Evolutionary conservation across 2,329 filamentous ascomycete species (phyloP).

Genomic region (Iodosphaeria phyllophila): DNA sequence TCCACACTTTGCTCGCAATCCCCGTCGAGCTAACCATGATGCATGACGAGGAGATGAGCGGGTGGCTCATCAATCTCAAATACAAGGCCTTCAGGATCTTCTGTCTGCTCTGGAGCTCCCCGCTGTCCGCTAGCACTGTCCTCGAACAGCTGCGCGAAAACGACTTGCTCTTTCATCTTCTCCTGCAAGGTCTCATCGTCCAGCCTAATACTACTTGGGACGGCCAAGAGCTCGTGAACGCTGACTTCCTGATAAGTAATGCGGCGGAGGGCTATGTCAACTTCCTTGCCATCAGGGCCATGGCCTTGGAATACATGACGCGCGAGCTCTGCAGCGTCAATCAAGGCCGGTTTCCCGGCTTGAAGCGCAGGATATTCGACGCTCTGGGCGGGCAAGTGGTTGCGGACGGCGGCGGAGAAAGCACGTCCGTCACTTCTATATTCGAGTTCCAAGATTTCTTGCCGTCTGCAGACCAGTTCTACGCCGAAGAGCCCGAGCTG

Average conservation of each 20-base stretch:
- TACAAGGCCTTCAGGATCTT: constrained; percentile 55
- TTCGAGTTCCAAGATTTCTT: constrained; percentile 93
- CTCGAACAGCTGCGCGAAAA: constrained; percentile 64
- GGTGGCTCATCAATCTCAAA: constrained; percentile 53
- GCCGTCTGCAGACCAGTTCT: constrained; percentile 29
- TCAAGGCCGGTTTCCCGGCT: constrained; percentile 48
- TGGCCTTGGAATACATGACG: constrained; percentile 68
- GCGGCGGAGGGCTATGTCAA: constrained; percentile 54
- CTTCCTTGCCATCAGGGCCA: constrained; percentile 59
- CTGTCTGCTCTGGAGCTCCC: constrained; percentile 66
- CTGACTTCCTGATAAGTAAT: constrained; percentile 49
- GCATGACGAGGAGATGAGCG: constrained; percentile 40
- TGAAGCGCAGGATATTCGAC: constrained; percentile 49
- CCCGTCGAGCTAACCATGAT: constrained; percentile 48
- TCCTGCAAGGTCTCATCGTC: constrained; percentile 54
- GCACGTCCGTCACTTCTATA: constrained; percentile 51
- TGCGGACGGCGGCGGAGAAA: constrained; percentile 45
- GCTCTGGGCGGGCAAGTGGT: constrained; percentile 63
- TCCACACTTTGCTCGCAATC: constrained; percentile 65
- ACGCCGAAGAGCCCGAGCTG: constrained; percentile 30
- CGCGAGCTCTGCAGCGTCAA: constrained; percentile 68
- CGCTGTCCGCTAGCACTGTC: constrained; percentile 56
- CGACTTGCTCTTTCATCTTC: constrained; percentile 62
- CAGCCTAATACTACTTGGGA: constrained; percentile 58
- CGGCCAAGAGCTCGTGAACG: constrained; percentile 35